Base-by-base conservation (phyloP, 148 eudicot species). In the Spergularia bocconei region DNA sequence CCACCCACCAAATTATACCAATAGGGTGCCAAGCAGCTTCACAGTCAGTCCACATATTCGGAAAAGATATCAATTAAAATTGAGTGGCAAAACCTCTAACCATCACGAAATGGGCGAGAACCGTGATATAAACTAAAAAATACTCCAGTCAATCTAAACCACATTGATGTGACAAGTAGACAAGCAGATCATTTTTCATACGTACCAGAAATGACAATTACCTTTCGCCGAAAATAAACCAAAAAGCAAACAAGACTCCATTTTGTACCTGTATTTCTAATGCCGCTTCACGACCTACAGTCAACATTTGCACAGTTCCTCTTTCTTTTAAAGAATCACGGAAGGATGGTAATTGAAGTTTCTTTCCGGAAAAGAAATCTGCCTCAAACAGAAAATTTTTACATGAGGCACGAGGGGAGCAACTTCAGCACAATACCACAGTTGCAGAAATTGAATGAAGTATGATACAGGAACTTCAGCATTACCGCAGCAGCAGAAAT, bases 401-500 rank as follows among this genome's bases (percentile, higher is more conserved):
- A 77, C 54, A 82, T 87, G 86, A 89, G 88, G 87, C 78, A 80
- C 70, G 77, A 82, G 70, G 82, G 86, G 80, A 81, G 87, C 81
- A 85, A 80, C 85, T 80, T 90, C 85, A 85, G 83, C 88, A 85
- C 83, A 79, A 89, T 83, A 77, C 89, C 85, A 79, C 82, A 87
- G 84, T 60, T 77, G 86, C 85, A 89, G 81, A 86, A 84, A 85
- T 84, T 80, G 85, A 85, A 85, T 71, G 85, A 83, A 86, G 89
- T 81, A 81, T 82, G 85, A 87, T 78, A 85, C 81, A 78, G 91
- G 87, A 86, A 85, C 88, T 86, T 85, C 91, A 87, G 93, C 91
- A 86, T 90, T 91, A 92, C 97, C 96, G 88, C 96, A 89, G 97
- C 98, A 92, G 90, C 97, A 92, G 83, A 85, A 87, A 77, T 90